Evolutionary conservation across 192 early-diverging fungal genomes (phyloP), one percentile per base, ranked within the genome.

Genomic region (Haplosporangium gracile): DNA sequence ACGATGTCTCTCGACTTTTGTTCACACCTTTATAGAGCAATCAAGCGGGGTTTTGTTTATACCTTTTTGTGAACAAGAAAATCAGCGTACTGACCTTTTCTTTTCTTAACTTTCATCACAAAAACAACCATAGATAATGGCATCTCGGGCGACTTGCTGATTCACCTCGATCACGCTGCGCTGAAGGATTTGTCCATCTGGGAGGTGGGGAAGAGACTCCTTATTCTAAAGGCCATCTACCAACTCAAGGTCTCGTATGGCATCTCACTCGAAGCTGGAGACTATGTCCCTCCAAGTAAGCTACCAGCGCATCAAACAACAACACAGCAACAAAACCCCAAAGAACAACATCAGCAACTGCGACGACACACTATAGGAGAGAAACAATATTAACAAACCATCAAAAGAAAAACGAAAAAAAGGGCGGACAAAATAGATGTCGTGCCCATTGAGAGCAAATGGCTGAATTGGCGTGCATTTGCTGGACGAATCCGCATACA

Each of bases 201-300:
- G 68, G 95, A 97, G 3, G 93, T 99, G 22, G 98, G 98, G 4
- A 94, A 96, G 63, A 90, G 98, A 38, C 90, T 99, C 34, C 89
- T 93, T n/a, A 91, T 99, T n/a, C 91, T 99, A 57, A 96, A 95
- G 76, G 94, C 96, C 16, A 95, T 99, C 70, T 97, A 97, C 72
- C 93, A 95, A 63, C 83, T 97, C 26, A 97, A 98, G 88, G 83
- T 95, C 73, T 91, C 93, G 49, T 91, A 97, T 74, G 93, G 94
- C 13, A 88, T 99, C 55, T 95, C 95, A 3, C 90, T 97, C 34
- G 96, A 97, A 24, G 89, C 93, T 45, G 94, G 94, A 76, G 97
- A 98, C 87, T 98, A 96, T 78, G 92, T 97, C 45, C 97, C 96
- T 42, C 95, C 94, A 76, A 94, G 92, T 93, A 90, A 87, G 89